These are phyloP conservation scores for Amoeboaphelidium protococcarum DNA, from an alignment of 371 early-diverging fungal species.

Conservation along the genomic window DNA sequence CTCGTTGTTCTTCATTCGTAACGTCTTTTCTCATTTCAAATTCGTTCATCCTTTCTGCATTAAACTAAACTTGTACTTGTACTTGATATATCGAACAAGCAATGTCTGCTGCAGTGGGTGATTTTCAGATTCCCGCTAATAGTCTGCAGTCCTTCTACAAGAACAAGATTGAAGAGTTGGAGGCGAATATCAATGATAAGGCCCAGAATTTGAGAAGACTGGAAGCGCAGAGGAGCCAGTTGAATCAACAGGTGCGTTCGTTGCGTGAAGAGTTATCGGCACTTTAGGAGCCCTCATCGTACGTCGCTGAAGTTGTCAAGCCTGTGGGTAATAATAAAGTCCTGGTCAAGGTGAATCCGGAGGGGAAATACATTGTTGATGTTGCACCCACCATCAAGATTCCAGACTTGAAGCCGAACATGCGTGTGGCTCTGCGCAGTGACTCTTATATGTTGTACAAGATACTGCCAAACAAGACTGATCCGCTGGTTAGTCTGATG, in stretches of 20 bases:
- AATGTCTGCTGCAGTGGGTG: too few relatives aligned
- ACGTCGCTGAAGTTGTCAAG: slow-evolving; percentile 96
- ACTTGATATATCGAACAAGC: too few relatives aligned
- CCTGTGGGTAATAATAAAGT: slow-evolving; percentile 98
- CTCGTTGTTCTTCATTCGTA: too few relatives aligned
- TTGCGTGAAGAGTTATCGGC: slow-evolving; percentile 92
- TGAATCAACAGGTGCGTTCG: slow-evolving; percentile 92
- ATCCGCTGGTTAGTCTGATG: slow-evolving; percentile 93
- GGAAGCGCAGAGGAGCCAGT: slow-evolving; percentile 90
- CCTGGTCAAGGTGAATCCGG: slow-evolving; percentile 95
- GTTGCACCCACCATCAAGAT: slow-evolving; percentile 74
- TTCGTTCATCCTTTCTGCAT: too few relatives aligned
- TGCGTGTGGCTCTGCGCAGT: slow-evolving; percentile 85
- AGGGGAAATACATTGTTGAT: slow-evolving; percentile 97
- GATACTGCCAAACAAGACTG: slow-evolving; percentile 80
- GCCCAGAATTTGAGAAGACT: slow-evolving; percentile 78
- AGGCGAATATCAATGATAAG: slow-evolving; percentile 9
- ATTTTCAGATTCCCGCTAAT: too few relatives aligned
- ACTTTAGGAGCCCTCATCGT: slow-evolving; percentile 89
- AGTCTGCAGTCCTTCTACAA: slow-evolving; percentile 5
- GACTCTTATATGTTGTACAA: slow-evolving; percentile 71
- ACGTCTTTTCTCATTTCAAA: too few relatives aligned
- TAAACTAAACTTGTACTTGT: too few relatives aligned
- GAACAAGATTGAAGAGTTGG: slow-evolving; percentile 9
- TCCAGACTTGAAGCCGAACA: slow-evolving; percentile 70